Percentiles rank a stretch among this genome's conserved stretches.
Evolutionary conservation across 257 asterid genomes (phyloP).

Genomic region (Gardenia jasminoides): DNA sequence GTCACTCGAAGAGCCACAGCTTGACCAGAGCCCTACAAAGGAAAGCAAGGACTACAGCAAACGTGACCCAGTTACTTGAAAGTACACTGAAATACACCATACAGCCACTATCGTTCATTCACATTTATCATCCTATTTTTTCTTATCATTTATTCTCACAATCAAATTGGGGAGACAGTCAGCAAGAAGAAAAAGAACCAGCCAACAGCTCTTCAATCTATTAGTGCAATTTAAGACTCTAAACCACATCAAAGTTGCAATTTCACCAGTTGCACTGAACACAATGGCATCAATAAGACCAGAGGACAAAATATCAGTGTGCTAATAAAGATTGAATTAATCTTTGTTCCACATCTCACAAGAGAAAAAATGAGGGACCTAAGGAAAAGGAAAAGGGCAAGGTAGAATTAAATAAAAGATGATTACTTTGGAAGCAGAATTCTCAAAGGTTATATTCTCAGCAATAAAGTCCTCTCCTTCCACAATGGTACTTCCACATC

Average conservation of each 20-base stretch:
- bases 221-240: background rate
- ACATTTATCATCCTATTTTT: background rate
- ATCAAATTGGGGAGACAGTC: background rate
- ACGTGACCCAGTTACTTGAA: background rate
- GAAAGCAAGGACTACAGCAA: background rate
- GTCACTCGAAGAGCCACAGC: slow-evolving; percentile 95
- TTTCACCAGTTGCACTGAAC: background rate
- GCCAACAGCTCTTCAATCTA: background rate
- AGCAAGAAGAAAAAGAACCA: background rate
- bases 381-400: background rate
- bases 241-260: background rate
- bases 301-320: background rate
- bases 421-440: slow-evolving; percentile 75
- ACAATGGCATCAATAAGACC: background rate
- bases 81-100: background rate
- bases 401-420: background rate
- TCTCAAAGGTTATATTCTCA: slow-evolving; percentile 90
- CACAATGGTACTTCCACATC: slow-evolving; percentile 78
- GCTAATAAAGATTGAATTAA: background rate
- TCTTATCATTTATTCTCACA: background rate
- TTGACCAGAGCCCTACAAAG: slow-evolving; percentile 80
- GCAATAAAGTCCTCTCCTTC: slow-evolving; percentile 99
- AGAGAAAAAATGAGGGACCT: background rate
- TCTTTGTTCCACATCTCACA: background rate
- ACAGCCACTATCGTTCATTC: background rate